Percentiles rank a stretch among this genome's conserved stretches.
phyloP scores from a whole-genome alignment of 2,329 filamentous ascomycete species.

The Eutypa lata region DNA sequence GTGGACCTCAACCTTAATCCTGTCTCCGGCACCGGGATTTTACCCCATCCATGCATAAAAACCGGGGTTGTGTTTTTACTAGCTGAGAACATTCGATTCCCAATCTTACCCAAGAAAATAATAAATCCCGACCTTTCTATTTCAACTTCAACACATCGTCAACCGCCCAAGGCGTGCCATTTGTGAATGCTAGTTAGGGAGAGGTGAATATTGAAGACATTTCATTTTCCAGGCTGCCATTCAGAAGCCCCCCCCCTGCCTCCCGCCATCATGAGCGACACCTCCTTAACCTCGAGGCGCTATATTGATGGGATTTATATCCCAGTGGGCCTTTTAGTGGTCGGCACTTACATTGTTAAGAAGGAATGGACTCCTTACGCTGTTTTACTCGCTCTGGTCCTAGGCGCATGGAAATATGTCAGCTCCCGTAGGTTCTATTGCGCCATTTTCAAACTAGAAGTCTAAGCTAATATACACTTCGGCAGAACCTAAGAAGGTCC shows the following conservation, averaged over 20 bases:
- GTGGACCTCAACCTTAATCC: neutral
- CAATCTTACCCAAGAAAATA: too few relatives aligned
- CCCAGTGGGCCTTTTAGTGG: constrained; percentile 73
- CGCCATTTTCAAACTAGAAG: neutral
- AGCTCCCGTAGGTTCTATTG: constrained; percentile 58
- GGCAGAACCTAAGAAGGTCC: constrained; percentile 72
- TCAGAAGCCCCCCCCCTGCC: neutral
- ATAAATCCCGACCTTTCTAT: too few relatives aligned
- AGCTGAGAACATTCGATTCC: neutral
- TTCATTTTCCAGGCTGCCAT: neutral
- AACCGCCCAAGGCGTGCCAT: too few relatives aligned
- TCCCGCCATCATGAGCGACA: constrained; percentile 33
- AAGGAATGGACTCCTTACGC: constrained; percentile 73
- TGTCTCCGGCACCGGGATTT: neutral
- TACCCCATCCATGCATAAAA: neutral
- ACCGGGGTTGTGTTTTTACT: neutral
- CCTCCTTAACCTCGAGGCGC: constrained; percentile 50
- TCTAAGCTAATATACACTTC: constrained; percentile 13
- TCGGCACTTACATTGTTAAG: constrained; percentile 77
- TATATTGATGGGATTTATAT: constrained; percentile 81
- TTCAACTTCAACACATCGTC: too few relatives aligned
- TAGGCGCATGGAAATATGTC: constrained; percentile 71
- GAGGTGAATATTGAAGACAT: neutral
- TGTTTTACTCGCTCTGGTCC: constrained; percentile 58
- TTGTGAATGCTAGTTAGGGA: too few relatives aligned